phyloP scores from a whole-genome alignment of 1,284 basidiomycete species.

The Microbotryum saponariae region DNA sequence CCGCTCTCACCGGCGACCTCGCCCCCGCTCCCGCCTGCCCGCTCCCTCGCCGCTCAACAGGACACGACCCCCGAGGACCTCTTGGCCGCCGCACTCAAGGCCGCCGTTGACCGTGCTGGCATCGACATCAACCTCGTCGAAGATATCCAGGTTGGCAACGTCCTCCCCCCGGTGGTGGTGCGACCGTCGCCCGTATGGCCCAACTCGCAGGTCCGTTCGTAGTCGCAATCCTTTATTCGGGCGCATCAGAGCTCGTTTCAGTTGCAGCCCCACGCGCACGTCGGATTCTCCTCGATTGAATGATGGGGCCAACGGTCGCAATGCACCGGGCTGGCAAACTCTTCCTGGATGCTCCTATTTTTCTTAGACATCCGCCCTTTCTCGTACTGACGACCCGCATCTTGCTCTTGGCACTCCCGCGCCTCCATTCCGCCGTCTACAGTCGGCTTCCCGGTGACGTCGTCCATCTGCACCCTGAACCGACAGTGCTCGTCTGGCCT shows the following conservation, averaged over 20 bases:
- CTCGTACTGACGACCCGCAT: not conserved
- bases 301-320: not conserved
- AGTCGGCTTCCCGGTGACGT: conserved; percentile 79
- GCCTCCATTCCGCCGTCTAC: conserved; percentile 62
- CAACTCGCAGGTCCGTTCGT: conserved; percentile 52
- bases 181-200: conserved; percentile 86
- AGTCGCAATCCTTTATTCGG: not conserved
- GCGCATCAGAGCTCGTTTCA: not conserved
- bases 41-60: conserved; percentile 40
- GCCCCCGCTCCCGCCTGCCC: not conserved
- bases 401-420: not conserved
- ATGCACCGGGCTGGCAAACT: conserved; percentile 8
- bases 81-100: conserved; percentile 71
- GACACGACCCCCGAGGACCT: conserved; percentile 86
- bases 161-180: conserved; percentile 89
- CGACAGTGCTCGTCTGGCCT: conserved; percentile 91
- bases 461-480: conserved; percentile 81
- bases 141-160: conserved; percentile 86
- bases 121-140: conserved; percentile 77
- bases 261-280: too few species aligned
- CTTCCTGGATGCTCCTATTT: not conserved
- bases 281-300: too few species aligned
- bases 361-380: too few species aligned
- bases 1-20: too few species aligned
- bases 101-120: conserved; percentile 49